Percentiles rank a stretch among this genome's conserved stretches.
These are phyloP conservation scores for Clarkia xantiana DNA, from an alignment of 345 rosid genomes.

Conservation along the genomic window DNA sequence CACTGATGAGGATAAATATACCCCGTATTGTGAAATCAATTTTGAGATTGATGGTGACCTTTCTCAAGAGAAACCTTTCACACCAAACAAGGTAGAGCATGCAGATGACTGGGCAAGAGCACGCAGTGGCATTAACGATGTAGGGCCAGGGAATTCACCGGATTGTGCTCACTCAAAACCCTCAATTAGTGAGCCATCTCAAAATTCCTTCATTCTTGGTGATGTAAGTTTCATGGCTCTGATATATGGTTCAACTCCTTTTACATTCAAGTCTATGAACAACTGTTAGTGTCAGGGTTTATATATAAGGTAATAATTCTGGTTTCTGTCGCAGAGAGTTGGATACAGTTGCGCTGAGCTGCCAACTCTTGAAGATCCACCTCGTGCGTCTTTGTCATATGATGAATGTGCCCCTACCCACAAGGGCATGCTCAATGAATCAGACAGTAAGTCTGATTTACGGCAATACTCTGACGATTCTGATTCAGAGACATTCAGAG, in stretches of 20 bases:
- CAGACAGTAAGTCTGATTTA: slow-evolving; percentile 13
- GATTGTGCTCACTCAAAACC: not conserved
- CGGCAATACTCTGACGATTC: slow-evolving; percentile 71
- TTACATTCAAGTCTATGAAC: not conserved
- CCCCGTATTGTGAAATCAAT: slow-evolving; percentile 52
- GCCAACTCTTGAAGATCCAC: slow-evolving; percentile 30
- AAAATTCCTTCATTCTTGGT: slow-evolving; percentile 20
- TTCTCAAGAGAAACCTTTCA: slow-evolving; percentile 3
- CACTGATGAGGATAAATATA: slow-evolving; percentile 40
- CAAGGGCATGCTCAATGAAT: slow-evolving; percentile 13
- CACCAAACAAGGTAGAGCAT: not conserved
- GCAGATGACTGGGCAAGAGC: too few species aligned
- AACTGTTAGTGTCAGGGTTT: not conserved
- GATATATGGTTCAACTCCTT: slow-evolving; percentile 1
- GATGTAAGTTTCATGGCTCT: slow-evolving; percentile 32
- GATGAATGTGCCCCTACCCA: slow-evolving; percentile 19
- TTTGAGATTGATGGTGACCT: slow-evolving; percentile 16
- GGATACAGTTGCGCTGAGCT: slow-evolving; percentile 18
- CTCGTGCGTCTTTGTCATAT: slow-evolving; percentile 18
- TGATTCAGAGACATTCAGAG: slow-evolving; percentile 73
- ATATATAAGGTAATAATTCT: not conserved
- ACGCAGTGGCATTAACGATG: too few species aligned
- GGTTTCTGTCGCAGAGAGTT: slow-evolving; percentile 26
- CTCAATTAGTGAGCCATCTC: slow-evolving; percentile 23
- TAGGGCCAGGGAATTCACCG: not conserved